A percentile compares a stretch with the other conserved stretches of the same genome.
phyloP scores from a whole-genome alignment of 2,329 filamentous ascomycete genomes.

The Trichothecium sympodiale region DNA sequence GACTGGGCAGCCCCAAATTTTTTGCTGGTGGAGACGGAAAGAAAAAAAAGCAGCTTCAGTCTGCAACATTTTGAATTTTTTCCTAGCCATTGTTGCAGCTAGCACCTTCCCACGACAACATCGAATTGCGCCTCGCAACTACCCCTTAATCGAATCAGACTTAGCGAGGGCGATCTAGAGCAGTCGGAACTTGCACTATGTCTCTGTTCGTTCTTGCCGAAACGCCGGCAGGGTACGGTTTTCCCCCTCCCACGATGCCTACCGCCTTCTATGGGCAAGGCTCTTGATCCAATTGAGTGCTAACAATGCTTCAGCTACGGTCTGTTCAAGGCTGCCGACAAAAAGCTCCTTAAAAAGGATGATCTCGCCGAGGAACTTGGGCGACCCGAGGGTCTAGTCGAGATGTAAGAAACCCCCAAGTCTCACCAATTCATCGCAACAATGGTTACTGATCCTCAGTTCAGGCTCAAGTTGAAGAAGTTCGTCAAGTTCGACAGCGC shows the following conservation, averaged over 20 bases:
- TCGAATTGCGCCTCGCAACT: too few species aligned
- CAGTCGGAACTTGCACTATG: slow-evolving; percentile 36
- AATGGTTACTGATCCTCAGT: slow-evolving; percentile 4
- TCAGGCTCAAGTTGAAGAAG: slow-evolving; percentile 85
- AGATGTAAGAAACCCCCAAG: slow-evolving; percentile 53
- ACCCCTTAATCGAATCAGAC: too few species aligned
- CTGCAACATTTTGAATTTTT: too few species aligned
- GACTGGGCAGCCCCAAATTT: too few species aligned
- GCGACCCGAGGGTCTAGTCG: slow-evolving; percentile 74
- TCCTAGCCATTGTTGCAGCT: too few species aligned
- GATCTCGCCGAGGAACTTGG: slow-evolving; percentile 64
- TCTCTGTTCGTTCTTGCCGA: slow-evolving; percentile 88
- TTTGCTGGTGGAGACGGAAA: slow-evolving; percentile 10
- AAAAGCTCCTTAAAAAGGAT: slow-evolving; percentile 89
- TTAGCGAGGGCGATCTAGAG: background rate
- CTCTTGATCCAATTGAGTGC: slow-evolving; percentile 7
- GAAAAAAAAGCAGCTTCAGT: slow-evolving; percentile 2
- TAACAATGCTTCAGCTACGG: slow-evolving; percentile 60
- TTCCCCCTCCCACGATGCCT: slow-evolving; percentile 2
- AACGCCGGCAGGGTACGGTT: slow-evolving; percentile 69
- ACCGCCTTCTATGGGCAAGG: background rate
- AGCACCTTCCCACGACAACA: too few species aligned
- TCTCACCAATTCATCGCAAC: slow-evolving; percentile 4
- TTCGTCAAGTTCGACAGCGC: slow-evolving; percentile 97
- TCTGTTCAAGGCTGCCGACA: slow-evolving; percentile 96